Evolutionary conservation across 495 filamentous ascomycete species (phyloP), one percentile per base, ranked within the genome.

Genomic region (Penicillium fimorum): DNA sequence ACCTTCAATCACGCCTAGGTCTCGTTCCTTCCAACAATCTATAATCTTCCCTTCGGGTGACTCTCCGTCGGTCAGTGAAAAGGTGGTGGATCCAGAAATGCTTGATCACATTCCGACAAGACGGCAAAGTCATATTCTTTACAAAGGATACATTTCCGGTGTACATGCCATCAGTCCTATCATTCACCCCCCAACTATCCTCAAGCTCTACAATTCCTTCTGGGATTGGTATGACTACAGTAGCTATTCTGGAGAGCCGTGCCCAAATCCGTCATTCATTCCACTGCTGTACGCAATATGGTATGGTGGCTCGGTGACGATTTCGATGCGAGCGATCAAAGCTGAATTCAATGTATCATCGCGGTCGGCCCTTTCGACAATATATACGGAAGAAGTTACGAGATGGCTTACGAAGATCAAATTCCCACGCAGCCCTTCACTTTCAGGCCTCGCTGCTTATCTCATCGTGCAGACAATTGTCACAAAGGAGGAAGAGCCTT

Each of bases 151-250:
- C 44, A 77, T 79, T 71, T 76, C 75, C 18, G 76, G 76, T 6
- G 58, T 79, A 11, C 76, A 79, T 38, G 74, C 74, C 10, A 76
- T 77, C 53, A 77, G 72, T 47, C 76, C 76, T 6, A 66, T 79
- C 9, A 37, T 77, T 25, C 75, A 77, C 37, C 76, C 76, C 15
- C 76, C 76, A 10, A 75, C 74, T 0, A 63, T 79, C 17, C 51
- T 77, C 20, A 75, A 70, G 35, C 62, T 71, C 13, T 79, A 79
- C 40, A 67, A 72, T 47, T 65, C 70, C 1, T 79, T 79, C 53
- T 79, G 76, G 76, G 62, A 78, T 40, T 79, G 76, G 76, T 79
- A 78, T 57, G 74, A 79, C 46, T 71, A 71, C 42, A 70, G 63
- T 48, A 76, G 73, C 44, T 75, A 74, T 53, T 77, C 75, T 3